A percentile compares a stretch with the other conserved stretches of the same genome.
Evolutionary conservation across 306 rosid genomes (phyloP).

Genomic region (Lupinus albus): DNA sequence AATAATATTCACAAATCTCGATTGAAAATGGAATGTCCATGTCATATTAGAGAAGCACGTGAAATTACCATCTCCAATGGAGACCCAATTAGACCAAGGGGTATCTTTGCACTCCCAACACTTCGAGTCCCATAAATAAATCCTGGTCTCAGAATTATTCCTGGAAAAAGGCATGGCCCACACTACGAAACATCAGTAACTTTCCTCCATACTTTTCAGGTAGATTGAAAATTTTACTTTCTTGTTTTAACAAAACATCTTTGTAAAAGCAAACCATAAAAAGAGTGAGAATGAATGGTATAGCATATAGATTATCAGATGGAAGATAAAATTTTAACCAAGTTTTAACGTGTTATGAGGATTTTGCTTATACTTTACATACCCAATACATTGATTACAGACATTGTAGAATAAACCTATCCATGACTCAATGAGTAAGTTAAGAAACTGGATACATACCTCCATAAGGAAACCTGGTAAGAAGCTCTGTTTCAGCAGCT

Average conservation of each 20-base stretch:
- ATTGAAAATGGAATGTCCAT: background rate
- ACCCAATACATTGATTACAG: background rate
- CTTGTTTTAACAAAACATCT: slow-evolving; percentile 11
- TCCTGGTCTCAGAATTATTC: slow-evolving; percentile 92
- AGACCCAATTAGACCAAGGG: slow-evolving; percentile 79
- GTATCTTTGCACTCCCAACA: slow-evolving; percentile 80
- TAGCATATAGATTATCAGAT: slow-evolving; percentile 19
- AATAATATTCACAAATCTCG: no score
- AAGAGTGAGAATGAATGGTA: background rate
- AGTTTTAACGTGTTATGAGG: background rate
- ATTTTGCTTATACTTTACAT: slow-evolving; percentile 1
- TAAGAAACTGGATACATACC: slow-evolving; percentile 55
- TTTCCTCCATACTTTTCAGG: slow-evolving; percentile 5
- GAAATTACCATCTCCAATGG: slow-evolving; percentile 85
- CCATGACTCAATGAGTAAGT: slow-evolving; percentile 11
- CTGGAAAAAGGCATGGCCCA: slow-evolving; percentile 51
- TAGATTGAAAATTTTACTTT: slow-evolving; percentile 16
- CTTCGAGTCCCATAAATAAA: slow-evolving; percentile 92
- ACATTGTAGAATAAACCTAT: slow-evolving; percentile 13
- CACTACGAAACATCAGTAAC: slow-evolving; percentile 7
- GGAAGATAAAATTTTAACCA: slow-evolving; percentile 7
- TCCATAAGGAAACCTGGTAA: slow-evolving; percentile 75
- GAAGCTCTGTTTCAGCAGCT: slow-evolving; percentile 89
- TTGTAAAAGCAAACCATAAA: background rate
- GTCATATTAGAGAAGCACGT: slow-evolving; percentile 29